Base-by-base conservation (phyloP, 768 basidiomycete species). In the Epithele typhae region DNA sequence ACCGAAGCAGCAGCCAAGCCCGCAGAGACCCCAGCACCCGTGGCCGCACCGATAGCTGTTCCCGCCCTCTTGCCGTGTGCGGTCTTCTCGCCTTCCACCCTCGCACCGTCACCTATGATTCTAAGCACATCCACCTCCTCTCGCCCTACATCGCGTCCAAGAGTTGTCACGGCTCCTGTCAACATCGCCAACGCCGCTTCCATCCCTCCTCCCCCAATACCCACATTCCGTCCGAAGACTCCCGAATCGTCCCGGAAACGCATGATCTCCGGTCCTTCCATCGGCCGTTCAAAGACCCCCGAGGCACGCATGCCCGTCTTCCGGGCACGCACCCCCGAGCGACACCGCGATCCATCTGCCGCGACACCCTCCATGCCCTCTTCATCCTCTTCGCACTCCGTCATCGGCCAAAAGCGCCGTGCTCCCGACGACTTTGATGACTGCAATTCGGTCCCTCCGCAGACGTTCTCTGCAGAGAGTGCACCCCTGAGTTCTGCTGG, bases 371-470 rank as follows among this genome's bases (percentile, higher is more conserved):
- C 43, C 5, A 41, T 53, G 33, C 50, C 52, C 11, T 19, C 48
- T 10, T 47, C 46, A 2, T 38, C 52, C 23, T 49, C 71, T 2
- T 64, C 75, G 14, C 49, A 56, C 5, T 74, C 77, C 27, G 58
- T 64, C 12, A 57, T 59, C 23, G 81, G 84, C 24, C 82, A 80
- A 68, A 90, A 89, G 60, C 76, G 87, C 10, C 77, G 79, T 19
- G 82, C 80, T 22, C 87, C 88, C 2, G 87, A 89, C 45, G 87
- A 90, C 55, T 85, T 84, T 52, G 85, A 87, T 40, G 68, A 72
- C 52, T 59, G 75, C 63, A 72, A 74, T 6, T 49, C 54, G 43
- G 64, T 84, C 22, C 82, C 85, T 21, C 74, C 77, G 0, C 85
- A 89, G 58, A 83, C 71, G 3, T 86, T 78, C 68, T 82, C 74